Evolutionary conservation across 768 basidiomycete species (phyloP).

Genomic region (Agaricus blazei): DNA sequence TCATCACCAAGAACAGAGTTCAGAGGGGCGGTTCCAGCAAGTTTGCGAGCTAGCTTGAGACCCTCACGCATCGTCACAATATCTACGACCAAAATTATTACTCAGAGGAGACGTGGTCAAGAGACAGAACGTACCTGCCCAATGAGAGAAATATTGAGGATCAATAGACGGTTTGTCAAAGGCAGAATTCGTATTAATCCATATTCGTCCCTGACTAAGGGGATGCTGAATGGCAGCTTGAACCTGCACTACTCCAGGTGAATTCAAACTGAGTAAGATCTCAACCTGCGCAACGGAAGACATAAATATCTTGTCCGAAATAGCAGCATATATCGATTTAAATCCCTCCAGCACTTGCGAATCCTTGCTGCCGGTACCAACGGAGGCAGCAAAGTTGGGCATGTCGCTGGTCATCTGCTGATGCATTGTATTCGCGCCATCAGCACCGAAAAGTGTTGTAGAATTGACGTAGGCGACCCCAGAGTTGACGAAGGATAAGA

Average conservation of each 20-base stretch:
- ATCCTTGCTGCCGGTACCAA: slow-evolving; percentile 26
- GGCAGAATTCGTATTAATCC: slow-evolving; percentile 52
- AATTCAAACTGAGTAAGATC: slow-evolving; percentile 41
- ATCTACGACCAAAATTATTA: slow-evolving; percentile 24
- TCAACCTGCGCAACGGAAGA: slow-evolving; percentile 49
- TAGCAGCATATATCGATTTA: slow-evolving; percentile 47
- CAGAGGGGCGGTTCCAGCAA: slow-evolving; percentile 50
- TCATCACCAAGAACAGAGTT: slow-evolving; percentile 28
- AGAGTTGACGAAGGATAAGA: slow-evolving; percentile 59
- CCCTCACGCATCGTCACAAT: slow-evolving; percentile 49
- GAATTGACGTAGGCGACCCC: slow-evolving; percentile 60
- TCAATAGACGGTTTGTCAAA: slow-evolving; percentile 62
- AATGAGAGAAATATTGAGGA: slow-evolving; percentile 58
- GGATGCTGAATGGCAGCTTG: slow-evolving; percentile 68
- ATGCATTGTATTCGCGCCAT: slow-evolving; percentile 13
- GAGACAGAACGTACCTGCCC: slow-evolving; percentile 31
- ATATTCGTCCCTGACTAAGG: slow-evolving; percentile 56
- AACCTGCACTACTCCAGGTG: slow-evolving; percentile 37
- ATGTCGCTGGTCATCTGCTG: slow-evolving; percentile 8
- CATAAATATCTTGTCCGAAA: slow-evolving; percentile 31
- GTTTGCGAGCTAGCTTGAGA: slow-evolving; percentile 52
- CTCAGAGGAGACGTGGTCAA: not conserved
- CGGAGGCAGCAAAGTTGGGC: slow-evolving; percentile 6
- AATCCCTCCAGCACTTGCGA: slow-evolving; percentile 46
- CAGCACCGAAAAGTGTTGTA: slow-evolving; percentile 36